phyloP scores from a whole-genome alignment of 2,329 filamentous ascomycete species.

The Herpotrichia juniperi region DNA sequence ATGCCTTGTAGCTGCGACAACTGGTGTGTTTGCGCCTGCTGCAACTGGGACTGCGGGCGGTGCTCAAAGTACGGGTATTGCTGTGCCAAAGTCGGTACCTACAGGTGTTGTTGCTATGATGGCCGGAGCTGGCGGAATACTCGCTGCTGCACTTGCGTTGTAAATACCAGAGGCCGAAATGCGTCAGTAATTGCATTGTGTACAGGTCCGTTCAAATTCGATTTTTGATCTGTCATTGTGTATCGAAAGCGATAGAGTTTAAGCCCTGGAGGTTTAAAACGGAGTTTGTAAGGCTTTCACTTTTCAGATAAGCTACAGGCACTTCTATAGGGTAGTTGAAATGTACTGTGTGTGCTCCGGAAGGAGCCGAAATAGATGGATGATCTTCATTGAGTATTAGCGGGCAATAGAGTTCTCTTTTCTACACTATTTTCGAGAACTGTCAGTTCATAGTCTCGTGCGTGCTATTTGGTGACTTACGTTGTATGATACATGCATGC shows the following conservation, averaged over 20 bases:
- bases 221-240: neutral
- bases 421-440: neutral
- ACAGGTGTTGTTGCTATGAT: slow-evolving; percentile 11
- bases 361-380: no score
- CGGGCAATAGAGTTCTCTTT: neutral
- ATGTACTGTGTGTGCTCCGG: no score
- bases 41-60: slow-evolving; percentile 4
- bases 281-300: neutral
- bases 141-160: slow-evolving; percentile 12
- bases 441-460: neutral
- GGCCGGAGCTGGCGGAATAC: slow-evolving; percentile 14
- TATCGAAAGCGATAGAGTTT: no score
- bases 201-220: slow-evolving; percentile 10
- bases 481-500: neutral
- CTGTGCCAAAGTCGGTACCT: slow-evolving; percentile 10
- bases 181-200: no score
- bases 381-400: no score
- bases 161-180: no score
- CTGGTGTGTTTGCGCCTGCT: neutral
- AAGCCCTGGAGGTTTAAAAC: no score
- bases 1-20: neutral
- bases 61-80: slow-evolving; percentile 9
- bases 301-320: neutral
- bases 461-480: neutral
- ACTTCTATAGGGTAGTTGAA: no score